Conservation (phyloP, 2,329 filamentous ascomycete genomes). For the Ascosphaera apis region DNA sequence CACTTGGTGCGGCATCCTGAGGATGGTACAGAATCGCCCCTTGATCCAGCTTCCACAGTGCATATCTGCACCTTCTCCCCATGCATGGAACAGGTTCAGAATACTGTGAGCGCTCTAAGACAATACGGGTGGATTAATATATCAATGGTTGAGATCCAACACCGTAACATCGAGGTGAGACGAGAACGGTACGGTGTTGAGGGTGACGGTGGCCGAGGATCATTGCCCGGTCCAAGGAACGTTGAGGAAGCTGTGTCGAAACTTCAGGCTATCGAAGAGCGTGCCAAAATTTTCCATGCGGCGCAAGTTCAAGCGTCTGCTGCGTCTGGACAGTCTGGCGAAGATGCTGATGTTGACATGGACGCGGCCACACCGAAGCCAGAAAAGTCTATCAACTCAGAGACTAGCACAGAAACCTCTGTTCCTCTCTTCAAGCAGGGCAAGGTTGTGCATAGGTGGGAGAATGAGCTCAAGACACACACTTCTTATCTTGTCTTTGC, state of each 20-base stretch:
- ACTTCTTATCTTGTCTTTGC: slow-evolving; percentile 96
- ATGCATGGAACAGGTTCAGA: slow-evolving; percentile 86
- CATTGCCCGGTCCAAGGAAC: slow-evolving; percentile 39
- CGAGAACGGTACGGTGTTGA: slow-evolving; percentile 59
- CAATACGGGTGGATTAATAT: slow-evolving; percentile 75
- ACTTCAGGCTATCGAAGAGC: slow-evolving; percentile 48
- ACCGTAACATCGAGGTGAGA: slow-evolving; percentile 57
- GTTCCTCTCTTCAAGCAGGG: slow-evolving; percentile 48
- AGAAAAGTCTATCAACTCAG: slow-evolving; percentile 2
- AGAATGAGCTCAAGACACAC: slow-evolving; percentile 80
- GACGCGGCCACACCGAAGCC: slow-evolving; percentile 7
- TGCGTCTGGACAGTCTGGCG: slow-evolving; percentile 7
- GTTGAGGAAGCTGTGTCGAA: slow-evolving; percentile 59
- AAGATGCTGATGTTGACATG: slow-evolving; percentile 6
- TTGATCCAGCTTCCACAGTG: slow-evolving; percentile 49
- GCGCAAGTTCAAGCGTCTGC: slow-evolving; percentile 9
- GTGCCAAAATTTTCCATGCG: slow-evolving; percentile 40
- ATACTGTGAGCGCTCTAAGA: slow-evolving; percentile 60
- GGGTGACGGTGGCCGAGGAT: slow-evolving; percentile 43
- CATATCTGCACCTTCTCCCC: slow-evolving; percentile 89
- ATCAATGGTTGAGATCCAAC: slow-evolving; percentile 72
- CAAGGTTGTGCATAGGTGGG: slow-evolving; percentile 53
- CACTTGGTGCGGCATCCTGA: slow-evolving; percentile 19
- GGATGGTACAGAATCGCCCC: slow-evolving; percentile 21
- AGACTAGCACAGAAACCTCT: slow-evolving; percentile 4